phyloP scores from a whole-genome alignment of 371 early-diverging fungal species.

The Entomophthora muscae region DNA sequence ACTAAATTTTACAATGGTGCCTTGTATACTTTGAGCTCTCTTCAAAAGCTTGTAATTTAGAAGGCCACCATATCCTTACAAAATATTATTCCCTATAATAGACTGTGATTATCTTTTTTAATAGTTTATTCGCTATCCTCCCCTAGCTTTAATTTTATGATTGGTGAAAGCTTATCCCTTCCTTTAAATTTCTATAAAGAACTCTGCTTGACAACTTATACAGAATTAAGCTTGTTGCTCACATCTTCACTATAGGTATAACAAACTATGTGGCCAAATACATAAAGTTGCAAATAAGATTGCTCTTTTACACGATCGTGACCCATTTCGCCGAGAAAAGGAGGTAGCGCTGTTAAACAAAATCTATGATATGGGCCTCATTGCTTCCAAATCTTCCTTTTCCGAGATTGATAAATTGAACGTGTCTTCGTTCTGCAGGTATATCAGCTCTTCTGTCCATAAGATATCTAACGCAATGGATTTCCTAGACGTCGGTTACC shows the following conservation, averaged over 20 bases:
- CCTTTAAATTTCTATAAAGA: too few species aligned
- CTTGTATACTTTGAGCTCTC: too few species aligned
- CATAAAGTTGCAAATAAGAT: conserved; percentile 76
- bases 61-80: too few species aligned
- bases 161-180: too few species aligned
- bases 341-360: conserved; percentile 76
- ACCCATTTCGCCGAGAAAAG: conserved; percentile 62
- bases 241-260: conserved; percentile 71
- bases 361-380: conserved; percentile 81
- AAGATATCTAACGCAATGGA: background rate
- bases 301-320: conserved; percentile 74
- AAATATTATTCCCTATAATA: too few species aligned
- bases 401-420: conserved; percentile 77
- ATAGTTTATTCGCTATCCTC: too few species aligned
- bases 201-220: too few species aligned
- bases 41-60: too few species aligned
- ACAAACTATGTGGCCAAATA: conserved; percentile 74
- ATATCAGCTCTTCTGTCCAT: background rate
- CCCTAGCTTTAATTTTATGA: too few species aligned
- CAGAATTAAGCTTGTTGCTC: too few species aligned
- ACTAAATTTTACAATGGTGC: too few species aligned
- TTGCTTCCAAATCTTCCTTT: conserved; percentile 68
- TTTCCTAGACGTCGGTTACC: conserved; percentile 67
- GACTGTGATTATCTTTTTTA: too few species aligned
- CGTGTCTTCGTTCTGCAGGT: conserved; percentile 80